Conservation (phyloP, 2,329 filamentous ascomycete genomes). For the Plectosphaerella plurivora region DNA sequence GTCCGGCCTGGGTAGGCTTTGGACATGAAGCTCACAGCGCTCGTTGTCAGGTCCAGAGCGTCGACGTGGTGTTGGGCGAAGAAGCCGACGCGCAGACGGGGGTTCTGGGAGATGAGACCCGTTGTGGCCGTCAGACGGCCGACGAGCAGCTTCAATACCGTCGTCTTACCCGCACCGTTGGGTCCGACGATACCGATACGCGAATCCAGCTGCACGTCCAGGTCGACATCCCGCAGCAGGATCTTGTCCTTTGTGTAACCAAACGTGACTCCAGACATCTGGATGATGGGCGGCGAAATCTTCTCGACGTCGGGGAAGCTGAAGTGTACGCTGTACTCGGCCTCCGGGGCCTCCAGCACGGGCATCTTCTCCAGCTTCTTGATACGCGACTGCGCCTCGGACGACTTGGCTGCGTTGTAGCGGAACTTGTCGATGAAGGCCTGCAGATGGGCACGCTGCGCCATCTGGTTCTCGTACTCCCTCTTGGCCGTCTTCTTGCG, state of each 20-base stretch:
- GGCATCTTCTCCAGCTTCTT: conserved; percentile 99
- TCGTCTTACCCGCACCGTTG: conserved; percentile 98
- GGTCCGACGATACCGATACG: conserved; percentile 98
- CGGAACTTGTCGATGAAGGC: conserved; percentile 99
- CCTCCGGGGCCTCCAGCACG: conserved; percentile 81
- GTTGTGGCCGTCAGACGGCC: conserved; percentile 72
- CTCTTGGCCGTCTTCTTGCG: conserved; percentile 93
- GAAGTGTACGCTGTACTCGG: conserved; percentile 94
- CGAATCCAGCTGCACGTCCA: conserved; percentile 96
- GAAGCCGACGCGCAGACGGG: conserved; percentile 87
- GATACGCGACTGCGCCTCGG: conserved; percentile 96
- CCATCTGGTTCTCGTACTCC: conserved; percentile 99
- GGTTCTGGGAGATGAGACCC: conserved; percentile 83
- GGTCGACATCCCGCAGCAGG: conserved; percentile 79
- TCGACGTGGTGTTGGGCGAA: conserved; percentile 99
- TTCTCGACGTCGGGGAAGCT: conserved; percentile 97
- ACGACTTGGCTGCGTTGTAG: conserved; percentile 98
- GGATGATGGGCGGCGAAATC: conserved; percentile 92
- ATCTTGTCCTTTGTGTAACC: conserved; percentile 78
- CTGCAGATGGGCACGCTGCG: conserved; percentile 85
- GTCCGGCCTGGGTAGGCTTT: conserved; percentile 84
- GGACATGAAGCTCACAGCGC: conserved; percentile 94
- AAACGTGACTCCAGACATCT: conserved; percentile 91
- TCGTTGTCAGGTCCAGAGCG: conserved; percentile 82
- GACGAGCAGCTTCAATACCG: conserved; percentile 94